Base-by-base conservation (phyloP, 139 green algal genomes). In the Chlamydomonas incerta region DNA sequence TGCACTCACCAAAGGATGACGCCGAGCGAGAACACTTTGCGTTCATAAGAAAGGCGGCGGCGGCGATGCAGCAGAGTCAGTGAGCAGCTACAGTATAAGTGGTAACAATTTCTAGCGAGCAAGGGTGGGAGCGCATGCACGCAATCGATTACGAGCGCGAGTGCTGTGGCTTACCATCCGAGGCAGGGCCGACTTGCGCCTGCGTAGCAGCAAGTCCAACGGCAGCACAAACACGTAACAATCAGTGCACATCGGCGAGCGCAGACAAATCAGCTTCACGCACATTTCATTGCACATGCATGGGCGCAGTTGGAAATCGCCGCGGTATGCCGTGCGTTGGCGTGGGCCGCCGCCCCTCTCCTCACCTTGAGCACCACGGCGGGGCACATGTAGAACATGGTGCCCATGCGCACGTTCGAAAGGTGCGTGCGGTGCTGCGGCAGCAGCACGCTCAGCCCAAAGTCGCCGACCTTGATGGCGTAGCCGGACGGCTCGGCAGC, bases 341-440 rank as follows among this genome's bases (percentile, higher is more conserved):
- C n/a, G n/a, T n/a, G n/a, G n/a, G n/a, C n/a, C n/a, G n/a, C n/a
- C n/a, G n/a, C n/a, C n/a, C n/a, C n/a, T n/a, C 14, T 2, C 26
- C 60, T 23, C 23, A 83, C 77, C 77, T 85, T 85, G 5, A 68
- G 60, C 0, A 76, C 65, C 6, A 88, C 83, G 4, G 70, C 66
- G 6, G 83, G 83, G 52, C 62, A 75, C 66, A 88, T 81, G 73
- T 88, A 88, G 74, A 88, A 88, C 58, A 74, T 74, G 33, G 83
- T 88, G 20, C 83, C 83, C 74, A 79, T 77, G 52, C 77, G 62
- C 74, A 74, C 52, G 65, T 88, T 88, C 65, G 65, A 80, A 4
- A 88, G 33, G 74, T 88, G 83, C 47, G 74, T 73, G 23, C 46
- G 65, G 33, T 79, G 71, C 62, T 83, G 3, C 34, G 55, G 50